Evolutionary conservation across 2,329 filamentous ascomycete species (phyloP), one percentile per base, ranked within the genome.

Genomic region (Didymosphaeria variabile): DNA sequence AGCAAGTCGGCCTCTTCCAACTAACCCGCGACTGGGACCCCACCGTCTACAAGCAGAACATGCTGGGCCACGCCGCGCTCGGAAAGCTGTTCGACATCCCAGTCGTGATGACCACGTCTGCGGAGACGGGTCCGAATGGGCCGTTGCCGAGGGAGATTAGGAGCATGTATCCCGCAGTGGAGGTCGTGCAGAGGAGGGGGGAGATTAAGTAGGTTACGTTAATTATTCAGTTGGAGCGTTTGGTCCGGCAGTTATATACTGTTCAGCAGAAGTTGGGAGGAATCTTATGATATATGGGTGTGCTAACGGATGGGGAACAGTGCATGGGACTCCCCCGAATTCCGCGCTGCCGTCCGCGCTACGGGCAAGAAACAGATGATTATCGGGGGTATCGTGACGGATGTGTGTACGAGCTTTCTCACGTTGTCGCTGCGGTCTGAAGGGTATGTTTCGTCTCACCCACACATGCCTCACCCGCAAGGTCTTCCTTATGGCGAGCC

Each of bases 401-500:
- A 93, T 73, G 90, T 92, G 59, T 92, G 89, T 83, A 91, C 89
- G 19, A 82, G 90, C 0, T 92, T 93, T 81, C 83, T 91, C 6
- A 88, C 91, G 0, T 83, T 92, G 15, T 90, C 89, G 1, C 86
- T 93, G 5, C 83, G 88, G 32, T 85, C 87, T 13, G 89, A 86
- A 47, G 91, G 90, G 57, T 59, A 29, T 31, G 32, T 40, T 19
- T 34, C 13, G 4, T n/a, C 13, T 17, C 12, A 13, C 34, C 15
- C 12, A 9, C 34, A 36, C 34, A 29, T 29, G 26, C 26, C 26
- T 29, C 26, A 29, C 26, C 26, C 26, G 26, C 26, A 6, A 29
- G 26, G 6, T 6, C 26, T 29, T 29, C 26, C 6, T 6, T 29
- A n/a, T n/a, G n/a, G n/a, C n/a, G 26, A 6, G 26, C 26, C 4